Percentiles rank a stretch among this genome's conserved stretches.
phyloP scores from a whole-genome alignment of 2,329 filamentous ascomycete genomes.

The Anthostomella pinea region DNA sequence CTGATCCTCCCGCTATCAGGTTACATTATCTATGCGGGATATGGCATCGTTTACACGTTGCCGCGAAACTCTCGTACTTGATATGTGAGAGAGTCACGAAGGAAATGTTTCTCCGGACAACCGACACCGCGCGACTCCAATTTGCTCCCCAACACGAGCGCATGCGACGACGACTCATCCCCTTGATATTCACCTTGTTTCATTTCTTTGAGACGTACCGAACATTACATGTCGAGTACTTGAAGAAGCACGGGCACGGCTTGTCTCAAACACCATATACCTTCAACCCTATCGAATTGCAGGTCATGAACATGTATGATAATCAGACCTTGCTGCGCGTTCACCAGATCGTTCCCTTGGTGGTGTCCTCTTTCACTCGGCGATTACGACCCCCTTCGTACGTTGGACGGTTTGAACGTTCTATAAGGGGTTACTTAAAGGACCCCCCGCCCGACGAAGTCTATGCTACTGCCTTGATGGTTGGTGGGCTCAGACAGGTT shows the following conservation, averaged over 20 bases:
- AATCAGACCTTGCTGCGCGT: constrained; percentile 60
- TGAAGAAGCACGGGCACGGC: constrained; percentile 52
- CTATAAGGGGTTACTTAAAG: constrained; percentile 60
- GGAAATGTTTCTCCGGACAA: constrained; percentile 60
- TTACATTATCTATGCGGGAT: constrained; percentile 62
- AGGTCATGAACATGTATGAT: constrained; percentile 64
- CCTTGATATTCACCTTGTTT: constrained; percentile 62
- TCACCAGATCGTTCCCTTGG: constrained; percentile 62
- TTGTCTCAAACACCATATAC: constrained; percentile 54
- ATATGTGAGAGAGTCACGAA: constrained; percentile 65
- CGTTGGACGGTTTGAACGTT: constrained; percentile 59
- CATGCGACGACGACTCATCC: constrained; percentile 63
- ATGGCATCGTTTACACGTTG: constrained; percentile 64
- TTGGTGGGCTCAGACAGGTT: constrained; percentile 61
- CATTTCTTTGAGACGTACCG: constrained; percentile 68
- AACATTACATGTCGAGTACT: constrained; percentile 54
- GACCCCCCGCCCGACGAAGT: constrained; percentile 62
- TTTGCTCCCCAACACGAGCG: constrained; percentile 61
- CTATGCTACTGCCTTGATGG: constrained; percentile 56
- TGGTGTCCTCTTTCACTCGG: constrained; percentile 63
- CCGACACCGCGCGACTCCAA: constrained; percentile 51
- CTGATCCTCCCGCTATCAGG: constrained; percentile 46
- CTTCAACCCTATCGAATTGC: constrained; percentile 58
- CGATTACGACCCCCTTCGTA: constrained; percentile 63
- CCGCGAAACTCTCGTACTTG: constrained; percentile 58